Evolutionary conservation across 805 yeast genomes (phyloP), one percentile per base, ranked within the genome.

Genomic region (Candida xyloterini): DNA sequence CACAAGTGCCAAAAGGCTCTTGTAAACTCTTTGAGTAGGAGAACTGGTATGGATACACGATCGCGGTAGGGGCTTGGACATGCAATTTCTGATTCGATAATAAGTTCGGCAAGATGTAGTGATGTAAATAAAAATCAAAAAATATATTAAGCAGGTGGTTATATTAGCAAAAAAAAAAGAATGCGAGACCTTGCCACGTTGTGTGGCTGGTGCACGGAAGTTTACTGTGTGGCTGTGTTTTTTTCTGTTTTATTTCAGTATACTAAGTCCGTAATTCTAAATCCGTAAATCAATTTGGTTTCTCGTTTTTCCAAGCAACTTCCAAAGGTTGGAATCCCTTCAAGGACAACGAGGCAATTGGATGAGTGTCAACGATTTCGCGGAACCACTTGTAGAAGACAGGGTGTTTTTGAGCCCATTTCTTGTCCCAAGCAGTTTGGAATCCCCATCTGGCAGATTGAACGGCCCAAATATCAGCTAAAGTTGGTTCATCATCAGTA

Each of bases 381-480:
- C 34, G 27, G 34, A 31, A 31, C 33, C 33, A 30, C 10, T 33
- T 33, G 13, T 32, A 32, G 13, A 32, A 8, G 15, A 32, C 35
- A 15, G 28, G 8, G 27, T 32, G 28, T 11, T 32, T 32, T 50
- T 60, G 56, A 60, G 73, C 65, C 72, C 73, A 71, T 44, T 63
- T 66, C 42, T 63, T 50, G 48, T 73, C 78, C 63, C 69, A 71
- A 40, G 66, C 51, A 55, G 51, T 38, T 43, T 63, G 60, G 61
- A 68, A 70, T 38, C 65, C 66, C 67, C 75, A 68, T 57, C 57
- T 48, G 44, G 62, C 53, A 37, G 59, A 50, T 49, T 60, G 55
- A 41, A 72, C 67, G 38, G 54, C 56, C 40, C 56, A 63, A 45
- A 62, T 43, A 53, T 66, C 70, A 35, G 70, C 71, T 18, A 65